Base-by-base conservation (phyloP, 2,329 filamentous ascomycete species). In the Pseudocercospora ulei region DNA sequence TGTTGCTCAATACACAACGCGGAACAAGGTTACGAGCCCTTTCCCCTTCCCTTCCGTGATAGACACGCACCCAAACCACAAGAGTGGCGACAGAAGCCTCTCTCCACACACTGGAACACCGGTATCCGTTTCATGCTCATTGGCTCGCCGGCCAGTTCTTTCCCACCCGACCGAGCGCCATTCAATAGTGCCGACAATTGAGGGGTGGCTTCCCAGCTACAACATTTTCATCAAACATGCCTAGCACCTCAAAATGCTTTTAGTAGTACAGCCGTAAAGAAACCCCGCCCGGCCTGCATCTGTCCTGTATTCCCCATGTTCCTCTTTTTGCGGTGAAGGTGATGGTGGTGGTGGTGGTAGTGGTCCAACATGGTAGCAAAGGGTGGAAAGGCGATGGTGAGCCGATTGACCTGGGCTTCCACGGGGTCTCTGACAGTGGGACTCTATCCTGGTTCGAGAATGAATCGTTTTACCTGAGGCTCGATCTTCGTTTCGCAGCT, bases 401-500 rank as follows among this genome's bases (percentile, higher is more conserved):
- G 34, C 28, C 17, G 27, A 18, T 36, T 26, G 23, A 27, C 22
- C n/a, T n/a, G n/a, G n/a, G n/a, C n/a, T 26, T 18, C 34, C 31
- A 35, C 18, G 12, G 13, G 24, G 34, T 26, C 34, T 26, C 34
- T 12, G 24, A 26, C 14, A 16, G 18, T 19, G 16, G 22, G 36
- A 33, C 13, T 26, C 8, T 22, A 31, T 29, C 13, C 29, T 20
- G 22, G 27, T 12, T 26, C 22, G 14, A n/a, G 11, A 8, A 22
- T 5, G 30, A 35, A 30, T 14, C 22, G 28, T 17, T 12, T 35
- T 43, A 55, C 38, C 52, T 46, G 30, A 47, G 35, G 40, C 51
- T 55, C 12, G 56, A 59, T 42, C 64, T 56, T 57, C 66, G 62
- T 58, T 65, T 67, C 39, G 62, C 57, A 72, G 66, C 77, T 64